A percentile compares a stretch with the other conserved stretches of the same genome.
Evolutionary conservation across 2,329 filamentous ascomycete genomes (phyloP).

Genomic region (Pyrenophora seminiperda): DNA sequence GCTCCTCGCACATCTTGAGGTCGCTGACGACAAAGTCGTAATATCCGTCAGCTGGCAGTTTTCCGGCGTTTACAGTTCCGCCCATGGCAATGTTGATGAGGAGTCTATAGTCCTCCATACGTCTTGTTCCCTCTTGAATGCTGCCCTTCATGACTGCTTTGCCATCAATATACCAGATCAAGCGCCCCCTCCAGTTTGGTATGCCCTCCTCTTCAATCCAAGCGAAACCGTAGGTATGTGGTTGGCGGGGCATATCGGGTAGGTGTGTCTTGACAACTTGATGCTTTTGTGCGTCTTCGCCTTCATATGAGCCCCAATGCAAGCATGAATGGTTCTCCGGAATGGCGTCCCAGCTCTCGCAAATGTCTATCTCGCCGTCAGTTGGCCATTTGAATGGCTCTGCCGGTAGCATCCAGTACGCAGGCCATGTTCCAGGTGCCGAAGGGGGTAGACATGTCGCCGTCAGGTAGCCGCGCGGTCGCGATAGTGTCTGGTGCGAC

Average conservation of each 20-base stretch:
- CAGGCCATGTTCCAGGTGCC: slow-evolving; percentile 64
- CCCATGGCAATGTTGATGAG: slow-evolving; percentile 68
- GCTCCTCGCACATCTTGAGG: slow-evolving; percentile 59
- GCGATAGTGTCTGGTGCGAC: slow-evolving; percentile 57
- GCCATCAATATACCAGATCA: slow-evolving; percentile 66
- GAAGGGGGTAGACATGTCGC: slow-evolving; percentile 60
- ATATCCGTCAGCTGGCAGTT: slow-evolving; percentile 57
- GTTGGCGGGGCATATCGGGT: slow-evolving; percentile 53
- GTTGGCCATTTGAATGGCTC: slow-evolving; percentile 65
- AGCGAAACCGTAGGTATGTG: slow-evolving; percentile 61
- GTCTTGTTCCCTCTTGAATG: slow-evolving; percentile 59
- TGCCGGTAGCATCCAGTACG: slow-evolving; percentile 64
- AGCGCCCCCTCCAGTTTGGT: slow-evolving; percentile 51
- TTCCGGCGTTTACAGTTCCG: slow-evolving; percentile 62
- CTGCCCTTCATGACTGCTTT: slow-evolving; percentile 61
- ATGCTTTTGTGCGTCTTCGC: slow-evolving; percentile 62
- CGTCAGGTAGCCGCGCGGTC: slow-evolving; percentile 59
- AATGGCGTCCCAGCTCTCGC: slow-evolving; percentile 66
- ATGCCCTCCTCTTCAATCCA: slow-evolving; percentile 58
- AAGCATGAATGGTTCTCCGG: slow-evolving; percentile 61
- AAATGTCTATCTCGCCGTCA: slow-evolving; percentile 66
- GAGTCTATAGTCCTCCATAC: slow-evolving; percentile 62
- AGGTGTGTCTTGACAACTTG: slow-evolving; percentile 60
- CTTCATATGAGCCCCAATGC: slow-evolving; percentile 63
- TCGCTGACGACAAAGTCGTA: slow-evolving; percentile 64